Evolutionary conservation across 495 filamentous ascomycete genomes (phyloP).

Genomic region (Pyrenula aspistea): DNA sequence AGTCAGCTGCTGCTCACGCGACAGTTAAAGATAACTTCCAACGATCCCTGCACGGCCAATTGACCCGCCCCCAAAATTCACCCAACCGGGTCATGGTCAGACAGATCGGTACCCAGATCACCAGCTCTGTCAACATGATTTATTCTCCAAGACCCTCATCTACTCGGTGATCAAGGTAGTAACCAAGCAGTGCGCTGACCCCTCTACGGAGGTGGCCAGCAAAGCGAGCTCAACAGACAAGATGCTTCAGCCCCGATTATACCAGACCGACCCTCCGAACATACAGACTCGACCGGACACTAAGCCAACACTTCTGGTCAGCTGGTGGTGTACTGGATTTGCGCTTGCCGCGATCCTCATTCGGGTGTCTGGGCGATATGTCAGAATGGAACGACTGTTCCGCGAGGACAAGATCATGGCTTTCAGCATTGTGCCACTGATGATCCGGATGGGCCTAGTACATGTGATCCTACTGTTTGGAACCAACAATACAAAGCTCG

Average conservation of each 20-base stretch:
- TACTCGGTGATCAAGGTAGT: not conserved
- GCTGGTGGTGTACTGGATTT: conserved; percentile 87
- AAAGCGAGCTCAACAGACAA: not conserved
- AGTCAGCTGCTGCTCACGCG: not conserved
- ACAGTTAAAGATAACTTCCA: not conserved
- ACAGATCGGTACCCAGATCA: not conserved
- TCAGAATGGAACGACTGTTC: conserved; percentile 72
- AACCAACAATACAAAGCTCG: conserved; percentile 64
- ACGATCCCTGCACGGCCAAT: not conserved
- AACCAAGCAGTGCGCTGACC: not conserved
- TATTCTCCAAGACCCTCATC: not conserved
- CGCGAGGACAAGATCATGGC: conserved; percentile 80
- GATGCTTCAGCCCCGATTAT: not conserved
- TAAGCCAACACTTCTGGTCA: conserved; percentile 74
- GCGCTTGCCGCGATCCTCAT: conserved; percentile 70
- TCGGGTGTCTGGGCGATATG: conserved; percentile 64
- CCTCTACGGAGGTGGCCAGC: not conserved
- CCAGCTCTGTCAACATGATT: not conserved
- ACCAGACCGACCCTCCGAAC: conserved; percentile 38
- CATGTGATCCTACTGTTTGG: conserved; percentile 76
- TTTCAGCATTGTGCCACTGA: conserved; percentile 63
- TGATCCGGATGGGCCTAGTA: conserved; percentile 72
- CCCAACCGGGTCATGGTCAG: not conserved
- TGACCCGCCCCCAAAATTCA: not conserved
- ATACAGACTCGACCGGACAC: conserved; percentile 39